phyloP scores from a whole-genome alignment of 2,329 filamentous ascomycete species.

The Botrytis sinoallii region DNA sequence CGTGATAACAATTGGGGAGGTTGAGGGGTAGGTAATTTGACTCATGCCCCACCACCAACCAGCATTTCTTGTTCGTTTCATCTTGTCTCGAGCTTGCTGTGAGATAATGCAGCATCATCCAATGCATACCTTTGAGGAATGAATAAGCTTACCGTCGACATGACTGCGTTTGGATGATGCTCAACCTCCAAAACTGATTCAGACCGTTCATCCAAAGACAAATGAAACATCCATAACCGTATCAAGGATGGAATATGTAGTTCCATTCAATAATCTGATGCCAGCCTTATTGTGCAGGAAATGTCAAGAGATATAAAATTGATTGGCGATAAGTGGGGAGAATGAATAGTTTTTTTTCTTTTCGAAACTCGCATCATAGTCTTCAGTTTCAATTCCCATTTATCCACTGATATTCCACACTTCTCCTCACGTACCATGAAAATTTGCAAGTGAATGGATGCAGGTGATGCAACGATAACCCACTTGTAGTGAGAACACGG shows the following conservation, averaged over 20 bases:
- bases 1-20: not conserved
- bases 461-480: slow-evolving; percentile 1
- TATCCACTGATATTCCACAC: not conserved
- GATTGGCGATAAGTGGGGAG: slow-evolving; percentile 5
- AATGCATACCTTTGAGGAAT: not conserved
- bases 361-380: not conserved
- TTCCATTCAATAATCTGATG: not conserved
- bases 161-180: not conserved
- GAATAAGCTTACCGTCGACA: not conserved
- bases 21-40: not conserved
- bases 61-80: not conserved
- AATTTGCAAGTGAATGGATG: slow-evolving; percentile 10
- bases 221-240: not conserved
- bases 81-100: not conserved
- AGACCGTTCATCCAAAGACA: not conserved
- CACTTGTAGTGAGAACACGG: not conserved
- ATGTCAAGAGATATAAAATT: slow-evolving; percentile 1
- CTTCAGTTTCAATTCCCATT: not conserved
- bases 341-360: not conserved
- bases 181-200: not conserved
- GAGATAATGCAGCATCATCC: not conserved
- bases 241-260: not conserved
- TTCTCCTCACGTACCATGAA: slow-evolving; percentile 1
- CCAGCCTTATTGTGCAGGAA: not conserved
- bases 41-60: not conserved